phyloP scores from a whole-genome alignment of 176 grass and related monocot genomes.

The Avena eriantha region DNA sequence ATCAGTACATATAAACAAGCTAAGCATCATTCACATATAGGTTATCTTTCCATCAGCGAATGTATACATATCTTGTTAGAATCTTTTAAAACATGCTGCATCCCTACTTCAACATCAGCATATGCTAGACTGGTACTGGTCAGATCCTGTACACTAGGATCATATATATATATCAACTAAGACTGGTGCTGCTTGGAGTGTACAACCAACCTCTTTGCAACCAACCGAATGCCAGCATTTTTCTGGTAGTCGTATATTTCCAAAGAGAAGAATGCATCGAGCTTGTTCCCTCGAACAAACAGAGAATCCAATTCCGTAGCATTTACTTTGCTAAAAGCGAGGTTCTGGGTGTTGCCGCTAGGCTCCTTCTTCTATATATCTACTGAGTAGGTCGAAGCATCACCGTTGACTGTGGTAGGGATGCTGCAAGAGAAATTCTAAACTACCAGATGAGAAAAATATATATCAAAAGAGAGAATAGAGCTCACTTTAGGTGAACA shows the following conservation, averaged over 20 bases:
- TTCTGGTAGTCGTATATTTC: constrained; percentile 81
- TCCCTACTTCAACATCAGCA: constrained; percentile 47
- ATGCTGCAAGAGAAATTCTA: constrained; percentile 64
- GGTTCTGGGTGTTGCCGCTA: constrained; percentile 66
- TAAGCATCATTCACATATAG: not conserved
- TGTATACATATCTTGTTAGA: not conserved
- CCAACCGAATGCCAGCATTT: constrained; percentile 72
- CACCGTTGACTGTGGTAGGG: constrained; percentile 48
- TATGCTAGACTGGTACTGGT: not conserved
- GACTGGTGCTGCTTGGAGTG: constrained; percentile 48
- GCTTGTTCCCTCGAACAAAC: constrained; percentile 55
- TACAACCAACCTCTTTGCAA: constrained; percentile 78
- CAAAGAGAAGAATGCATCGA: constrained; percentile 72
- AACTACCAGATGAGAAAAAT: constrained; percentile 19
- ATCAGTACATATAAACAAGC: not conserved
- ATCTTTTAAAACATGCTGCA: not conserved
- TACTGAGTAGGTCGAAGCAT: constrained; percentile 51
- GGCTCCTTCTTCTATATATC: constrained; percentile 78
- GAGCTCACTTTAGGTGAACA: constrained; percentile 75
- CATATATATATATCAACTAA: constrained; percentile 11
- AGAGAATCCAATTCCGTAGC: constrained; percentile 53
- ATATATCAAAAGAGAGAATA: constrained; percentile 14
- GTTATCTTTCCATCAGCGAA: constrained; percentile 27
- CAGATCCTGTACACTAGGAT: constrained; percentile 38
- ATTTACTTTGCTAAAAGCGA: constrained; percentile 71